phyloP scores from a whole-genome alignment of 495 filamentous ascomycete genomes.

The Podospora appendiculata region DNA sequence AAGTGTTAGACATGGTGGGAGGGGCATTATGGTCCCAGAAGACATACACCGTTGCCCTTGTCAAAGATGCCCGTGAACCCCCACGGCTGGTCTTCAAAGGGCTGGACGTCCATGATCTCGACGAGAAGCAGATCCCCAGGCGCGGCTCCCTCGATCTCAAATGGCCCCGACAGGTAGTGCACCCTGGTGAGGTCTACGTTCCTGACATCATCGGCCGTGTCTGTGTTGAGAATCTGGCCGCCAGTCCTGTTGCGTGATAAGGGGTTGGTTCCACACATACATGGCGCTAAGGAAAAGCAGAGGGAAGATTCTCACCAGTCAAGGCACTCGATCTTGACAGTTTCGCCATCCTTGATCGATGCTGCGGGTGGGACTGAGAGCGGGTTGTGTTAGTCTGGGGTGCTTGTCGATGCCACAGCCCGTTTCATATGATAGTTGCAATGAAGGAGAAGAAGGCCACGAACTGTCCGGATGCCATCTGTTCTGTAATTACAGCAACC shows the following conservation, averaged over 20 bases:
- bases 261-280: neutral
- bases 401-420: too few relatives aligned
- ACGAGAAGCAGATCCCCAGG: conserved; percentile 84
- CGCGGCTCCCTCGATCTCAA: conserved; percentile 79
- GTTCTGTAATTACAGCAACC: conserved; percentile 52
- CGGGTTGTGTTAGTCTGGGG: too few relatives aligned
- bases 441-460: conserved; percentile 7
- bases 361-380: conserved; percentile 62
- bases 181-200: conserved; percentile 78
- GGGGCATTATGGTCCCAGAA: neutral
- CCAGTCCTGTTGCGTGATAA: conserved; percentile 46
- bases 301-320: conserved; percentile 52
- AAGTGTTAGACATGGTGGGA: neutral
- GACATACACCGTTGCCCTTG: conserved; percentile 57
- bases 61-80: conserved; percentile 87
- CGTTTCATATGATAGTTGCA: too few relatives aligned
- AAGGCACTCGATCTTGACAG: conserved; percentile 91
- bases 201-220: conserved; percentile 79
- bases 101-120: conserved; percentile 95
- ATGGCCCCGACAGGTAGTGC: conserved; percentile 87
- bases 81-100: conserved; percentile 81
- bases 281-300: neutral
- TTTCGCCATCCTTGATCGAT: conserved; percentile 76
- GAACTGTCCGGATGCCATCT: conserved; percentile 90
- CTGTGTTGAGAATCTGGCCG: conserved; percentile 84